Percentiles rank a stretch among this genome's conserved stretches.
phyloP scores from a whole-genome alignment of 352 stramenopile genomes.

The Globisporangium barbulae region DNA sequence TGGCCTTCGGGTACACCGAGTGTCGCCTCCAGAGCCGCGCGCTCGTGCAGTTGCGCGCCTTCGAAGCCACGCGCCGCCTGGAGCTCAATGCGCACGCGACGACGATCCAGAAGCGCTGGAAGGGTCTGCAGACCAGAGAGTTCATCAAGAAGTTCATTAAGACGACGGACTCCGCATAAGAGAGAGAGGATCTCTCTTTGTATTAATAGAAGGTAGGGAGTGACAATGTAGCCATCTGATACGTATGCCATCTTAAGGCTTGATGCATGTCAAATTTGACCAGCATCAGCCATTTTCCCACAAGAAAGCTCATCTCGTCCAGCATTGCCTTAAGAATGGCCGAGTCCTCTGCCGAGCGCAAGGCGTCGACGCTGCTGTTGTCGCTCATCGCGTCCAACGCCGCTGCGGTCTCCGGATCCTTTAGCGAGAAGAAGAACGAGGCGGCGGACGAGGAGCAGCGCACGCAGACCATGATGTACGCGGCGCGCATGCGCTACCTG shows the following conservation, averaged over 20 bases:
- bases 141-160: constrained; percentile 53
- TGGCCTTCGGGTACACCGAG: constrained; percentile 38
- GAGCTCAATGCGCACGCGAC: constrained; percentile 31
- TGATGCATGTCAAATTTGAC: background rate
- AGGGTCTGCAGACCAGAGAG: constrained; percentile 42
- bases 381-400: constrained; percentile 31
- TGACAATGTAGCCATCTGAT: background rate
- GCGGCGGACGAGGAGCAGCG: constrained; percentile 39
- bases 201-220: constrained; percentile 3
- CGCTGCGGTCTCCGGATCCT: constrained; percentile 19
- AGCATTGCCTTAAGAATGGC: background rate
- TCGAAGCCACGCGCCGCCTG: constrained; percentile 34
- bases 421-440: constrained; percentile 16
- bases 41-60: constrained; percentile 33
- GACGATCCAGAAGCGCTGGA: constrained; percentile 61
- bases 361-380: constrained; percentile 19
- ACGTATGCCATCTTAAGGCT: background rate
- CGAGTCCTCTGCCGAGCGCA: background rate
- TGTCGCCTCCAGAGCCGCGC: constrained; percentile 35
- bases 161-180: background rate
- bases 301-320: background rate
- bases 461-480: constrained; percentile 74
- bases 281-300: background rate
- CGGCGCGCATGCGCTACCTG: constrained; percentile 75
- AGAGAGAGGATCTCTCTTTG: background rate